A percentile compares a stretch with the other conserved stretches of the same genome.
phyloP scores from a whole-genome alignment of 495 filamentous ascomycete genomes.

The Hyphodiscus hymeniophilus region DNA sequence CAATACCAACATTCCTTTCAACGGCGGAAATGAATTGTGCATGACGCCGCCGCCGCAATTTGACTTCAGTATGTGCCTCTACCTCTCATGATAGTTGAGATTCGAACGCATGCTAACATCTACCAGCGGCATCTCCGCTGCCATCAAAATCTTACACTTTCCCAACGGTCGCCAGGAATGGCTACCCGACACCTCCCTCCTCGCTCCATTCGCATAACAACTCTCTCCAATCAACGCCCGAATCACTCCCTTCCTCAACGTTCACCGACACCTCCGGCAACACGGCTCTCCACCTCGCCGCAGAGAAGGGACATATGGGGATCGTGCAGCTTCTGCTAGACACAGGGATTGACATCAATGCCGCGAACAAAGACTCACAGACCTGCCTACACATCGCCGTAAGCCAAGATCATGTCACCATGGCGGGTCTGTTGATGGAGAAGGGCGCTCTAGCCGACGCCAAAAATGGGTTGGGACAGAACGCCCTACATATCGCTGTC shows the following conservation, averaged over 20 bases:
- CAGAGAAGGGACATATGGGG: not conserved
- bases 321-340: not conserved
- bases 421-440: constrained; percentile 19
- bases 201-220: no score
- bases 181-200: no score
- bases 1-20: no score
- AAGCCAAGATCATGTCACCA: not conserved
- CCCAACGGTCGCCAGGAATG: no score
- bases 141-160: no score
- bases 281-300: not conserved
- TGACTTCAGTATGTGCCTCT: no score
- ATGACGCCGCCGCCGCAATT: no score
- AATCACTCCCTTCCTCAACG: not conserved
- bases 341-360: not conserved
- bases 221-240: no score
- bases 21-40: no score
- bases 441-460: constrained; percentile 10
- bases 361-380: not conserved
- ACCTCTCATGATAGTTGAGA: no score
- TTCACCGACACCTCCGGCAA: not conserved
- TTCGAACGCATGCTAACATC: no score
- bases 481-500: constrained; percentile 33
- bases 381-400: constrained; percentile 28
- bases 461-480: not conserved
- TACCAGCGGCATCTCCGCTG: no score